Evolutionary conservation across 1,139 yeast genomes (phyloP), one percentile per base, ranked within the genome.

Genomic region (Suhomyces wounanorum): DNA sequence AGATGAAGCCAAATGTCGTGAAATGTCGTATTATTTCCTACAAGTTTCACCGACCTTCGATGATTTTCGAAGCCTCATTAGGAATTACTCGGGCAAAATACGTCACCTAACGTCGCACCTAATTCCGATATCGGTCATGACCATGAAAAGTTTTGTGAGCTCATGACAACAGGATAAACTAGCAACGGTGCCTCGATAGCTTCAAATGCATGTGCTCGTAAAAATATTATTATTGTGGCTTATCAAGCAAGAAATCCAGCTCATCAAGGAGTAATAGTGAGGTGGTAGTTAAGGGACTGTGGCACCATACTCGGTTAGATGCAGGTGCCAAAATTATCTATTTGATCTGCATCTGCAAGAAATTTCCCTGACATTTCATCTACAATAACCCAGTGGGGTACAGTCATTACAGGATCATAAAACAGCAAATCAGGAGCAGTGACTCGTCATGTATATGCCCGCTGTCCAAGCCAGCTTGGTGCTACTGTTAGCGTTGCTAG

Each of bases 261-360:
- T 26, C 30, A 26, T 26, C 10, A 8, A 26, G 30, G 30, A 10
- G 30, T 5, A 4, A 3, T 8, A 26, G 30, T 26, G 30, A 26
- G 3, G 30, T 21, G 23, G 23, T 4, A 21, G 23, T 21, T 21
- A 3, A 3, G 23, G 17, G 23, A 36, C 23, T 23, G 36, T 31
- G 36, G 36, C 36, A 10, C 17, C 2, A 8, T 16, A 9, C 2
- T 23, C 26, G 30, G 13, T 26, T 33, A n/a, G 11, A 28, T 44
- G 42, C 47, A 44, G 47, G 41, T 5, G 11, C 38, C 30, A 10
- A 17, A 43, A 35, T 48, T 48, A 48, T 48, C 50, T 48, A 33
- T 48, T 48, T 35, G 47, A 48, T 48, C 50, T 30, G 37, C 11
- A 16, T 14, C 37, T 33, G 21, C 14, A 10, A 14, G 37, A 33